Conservation (phyloP, 2,329 filamentous ascomycete genomes). For the Sporothrix humicola region DNA sequence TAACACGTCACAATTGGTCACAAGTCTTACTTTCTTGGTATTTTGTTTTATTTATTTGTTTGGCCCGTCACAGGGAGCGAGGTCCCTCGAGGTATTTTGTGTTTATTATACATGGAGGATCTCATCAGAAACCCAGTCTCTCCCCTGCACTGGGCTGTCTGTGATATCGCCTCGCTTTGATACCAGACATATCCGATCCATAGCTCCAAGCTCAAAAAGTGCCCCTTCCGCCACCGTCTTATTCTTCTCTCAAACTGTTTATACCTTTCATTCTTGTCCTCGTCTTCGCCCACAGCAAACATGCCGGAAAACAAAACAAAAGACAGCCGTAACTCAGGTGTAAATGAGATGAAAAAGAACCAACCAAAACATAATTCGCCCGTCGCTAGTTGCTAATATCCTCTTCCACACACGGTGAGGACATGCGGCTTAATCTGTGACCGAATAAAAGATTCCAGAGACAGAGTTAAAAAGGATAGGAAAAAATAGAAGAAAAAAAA, state of each 20-base stretch:
- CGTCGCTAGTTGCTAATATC: background rate
- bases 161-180: background rate
- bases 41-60: background rate
- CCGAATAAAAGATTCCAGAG: background rate
- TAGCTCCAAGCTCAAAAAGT: no score
- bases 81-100: background rate
- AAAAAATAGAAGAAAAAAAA: background rate
- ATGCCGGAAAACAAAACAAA: background rate
- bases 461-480: background rate
- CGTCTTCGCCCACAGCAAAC: background rate
- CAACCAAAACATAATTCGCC: background rate
- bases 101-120: background rate
- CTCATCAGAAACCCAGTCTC: background rate
- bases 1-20: background rate
- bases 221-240: no score
- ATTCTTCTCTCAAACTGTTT: background rate
- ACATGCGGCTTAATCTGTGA: slow-evolving; percentile 14
- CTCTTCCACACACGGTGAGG: background rate
- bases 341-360: background rate
- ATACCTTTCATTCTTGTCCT: background rate
- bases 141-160: no score
- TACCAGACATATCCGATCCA: no score
- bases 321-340: background rate
- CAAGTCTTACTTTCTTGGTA: background rate
- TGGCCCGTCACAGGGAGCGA: background rate